These are phyloP conservation scores for Oryza australiensis DNA, from an alignment of 176 grass and related monocot genomes.

Conservation along the genomic window DNA sequence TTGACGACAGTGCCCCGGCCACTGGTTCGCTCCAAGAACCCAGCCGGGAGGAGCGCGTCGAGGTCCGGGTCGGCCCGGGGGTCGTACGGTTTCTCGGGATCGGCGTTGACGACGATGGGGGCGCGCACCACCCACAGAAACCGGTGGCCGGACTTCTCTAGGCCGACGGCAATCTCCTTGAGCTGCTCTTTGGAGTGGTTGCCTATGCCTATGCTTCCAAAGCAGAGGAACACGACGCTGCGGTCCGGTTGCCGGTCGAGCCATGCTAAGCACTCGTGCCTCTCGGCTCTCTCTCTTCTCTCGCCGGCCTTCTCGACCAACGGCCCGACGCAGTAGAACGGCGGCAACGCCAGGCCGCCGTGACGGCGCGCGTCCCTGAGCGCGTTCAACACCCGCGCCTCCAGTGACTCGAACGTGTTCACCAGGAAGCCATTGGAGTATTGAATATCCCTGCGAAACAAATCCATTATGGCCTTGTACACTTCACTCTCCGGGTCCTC, in stretches of 20 bases:
- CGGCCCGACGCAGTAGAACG: slow-evolving; percentile 47
- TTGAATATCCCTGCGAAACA: not conserved
- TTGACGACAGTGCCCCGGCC: slow-evolving; percentile 22
- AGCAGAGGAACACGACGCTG: slow-evolving; percentile 51
- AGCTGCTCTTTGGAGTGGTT: slow-evolving; percentile 20
- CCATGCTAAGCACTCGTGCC: slow-evolving; percentile 45
- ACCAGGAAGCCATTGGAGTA: slow-evolving; percentile 30
- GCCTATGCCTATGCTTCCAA: not conserved
- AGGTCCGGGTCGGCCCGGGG: not conserved
- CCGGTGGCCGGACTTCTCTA: slow-evolving; percentile 42
- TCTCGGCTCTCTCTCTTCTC: not conserved
- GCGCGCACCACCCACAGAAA: slow-evolving; percentile 49
- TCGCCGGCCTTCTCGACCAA: slow-evolving; percentile 20
- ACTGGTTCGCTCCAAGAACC: slow-evolving; percentile 36
- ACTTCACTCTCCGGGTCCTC: slow-evolving; percentile 6
- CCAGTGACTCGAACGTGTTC: slow-evolving; percentile 45
- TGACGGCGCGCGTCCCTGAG: slow-evolving; percentile 1
- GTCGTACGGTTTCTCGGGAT: not conserved
- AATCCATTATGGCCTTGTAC: not conserved
- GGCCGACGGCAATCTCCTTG: slow-evolving; percentile 37
- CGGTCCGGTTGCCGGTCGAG: slow-evolving; percentile 34
- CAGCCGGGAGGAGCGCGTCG: slow-evolving; percentile 5
- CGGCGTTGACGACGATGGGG: not conserved
- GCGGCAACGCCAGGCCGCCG: not conserved
- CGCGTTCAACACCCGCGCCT: slow-evolving; percentile 5